A percentile compares a stretch with the other conserved stretches of the same genome.
Conservation (phyloP, 306 rosid genomes). For the Quercus cerris region DNA sequence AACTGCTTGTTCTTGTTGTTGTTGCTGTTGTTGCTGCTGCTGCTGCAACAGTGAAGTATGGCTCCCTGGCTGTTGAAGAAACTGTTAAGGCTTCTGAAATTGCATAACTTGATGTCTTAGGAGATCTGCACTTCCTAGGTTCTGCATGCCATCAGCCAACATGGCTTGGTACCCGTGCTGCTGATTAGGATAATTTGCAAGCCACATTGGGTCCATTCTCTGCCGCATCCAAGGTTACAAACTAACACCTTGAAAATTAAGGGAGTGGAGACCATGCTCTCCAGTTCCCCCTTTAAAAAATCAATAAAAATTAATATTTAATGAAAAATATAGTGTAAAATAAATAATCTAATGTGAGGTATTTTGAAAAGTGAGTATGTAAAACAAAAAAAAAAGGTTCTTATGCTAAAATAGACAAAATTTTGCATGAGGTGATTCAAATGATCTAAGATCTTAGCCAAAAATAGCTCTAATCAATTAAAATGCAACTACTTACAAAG, state of each 20-base stretch:
- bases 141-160: constrained; percentile 72
- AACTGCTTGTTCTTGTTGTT: constrained; percentile 43
- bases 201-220: constrained; percentile 55
- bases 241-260: constrained; percentile 65
- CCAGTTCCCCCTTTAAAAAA: constrained; percentile 42
- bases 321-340: too few relatives aligned
- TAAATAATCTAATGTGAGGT: too few relatives aligned
- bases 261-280: constrained; percentile 59
- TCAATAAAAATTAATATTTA: too few relatives aligned
- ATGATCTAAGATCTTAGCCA: too few relatives aligned
- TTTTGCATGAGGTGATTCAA: too few relatives aligned
- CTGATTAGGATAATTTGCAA: constrained; percentile 58
- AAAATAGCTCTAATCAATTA: too few relatives aligned
- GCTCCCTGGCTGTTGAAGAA: constrained; percentile 57
- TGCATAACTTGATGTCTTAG: constrained; percentile 72
- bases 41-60: constrained; percentile 55
- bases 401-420: too few relatives aligned
- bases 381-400: too few relatives aligned
- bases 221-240: constrained; percentile 81
- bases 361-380: too few relatives aligned
- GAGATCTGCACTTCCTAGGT: constrained; percentile 60
- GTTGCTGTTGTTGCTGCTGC: constrained; percentile 44
- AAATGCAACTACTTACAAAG: too few relatives aligned
- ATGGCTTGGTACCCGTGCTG: constrained; percentile 56
- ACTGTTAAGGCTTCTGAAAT: constrained; percentile 71